Conservation (phyloP, 2,329 filamentous ascomycete species). For the Fusarium algeriense region DNA sequence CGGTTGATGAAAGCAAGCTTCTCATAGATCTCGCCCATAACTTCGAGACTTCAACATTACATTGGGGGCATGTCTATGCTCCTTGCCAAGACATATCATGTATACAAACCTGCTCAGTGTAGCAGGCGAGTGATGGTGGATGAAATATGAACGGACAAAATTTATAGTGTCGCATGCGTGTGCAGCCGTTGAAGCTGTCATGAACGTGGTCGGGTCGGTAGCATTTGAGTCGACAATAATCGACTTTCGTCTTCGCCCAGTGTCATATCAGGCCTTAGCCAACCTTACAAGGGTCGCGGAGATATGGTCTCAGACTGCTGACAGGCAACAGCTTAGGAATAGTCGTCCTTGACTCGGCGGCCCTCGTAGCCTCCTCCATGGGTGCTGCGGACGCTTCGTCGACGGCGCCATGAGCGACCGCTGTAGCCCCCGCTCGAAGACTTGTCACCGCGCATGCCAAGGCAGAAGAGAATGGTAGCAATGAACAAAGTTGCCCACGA, state of each 20-base stretch:
- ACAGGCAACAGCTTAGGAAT: slow-evolving; percentile 59
- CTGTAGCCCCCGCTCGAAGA: slow-evolving; percentile 47
- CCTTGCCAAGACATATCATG: slow-evolving; percentile 14
- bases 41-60: slow-evolving; percentile 11
- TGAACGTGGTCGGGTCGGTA: not conserved
- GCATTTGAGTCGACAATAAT: not conserved
- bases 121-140: not conserved
- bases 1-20: slow-evolving; percentile 7
- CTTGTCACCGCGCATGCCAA: slow-evolving; percentile 67
- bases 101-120: slow-evolving; percentile 8
- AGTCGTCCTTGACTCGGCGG: slow-evolving; percentile 77
- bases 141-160: slow-evolving; percentile 22
- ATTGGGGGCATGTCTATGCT: not conserved
- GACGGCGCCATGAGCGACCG: slow-evolving; percentile 51
- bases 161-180: slow-evolving; percentile 1
- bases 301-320: not conserved
- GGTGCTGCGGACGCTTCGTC: slow-evolving; percentile 54
- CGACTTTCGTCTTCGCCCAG: not conserved
- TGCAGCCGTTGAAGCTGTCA: not conserved
- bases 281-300: not conserved
- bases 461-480: slow-evolving; percentile 74
- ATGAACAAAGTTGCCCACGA: slow-evolving; percentile 75
- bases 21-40: not conserved
- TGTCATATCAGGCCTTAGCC: not conserved
- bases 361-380: slow-evolving; percentile 54